A percentile compares a stretch with the other conserved stretches of the same genome.
These are phyloP conservation scores for Henningerozyma blattae DNA, from an alignment of 805 yeast genomes.

Conservation along the genomic window DNA sequence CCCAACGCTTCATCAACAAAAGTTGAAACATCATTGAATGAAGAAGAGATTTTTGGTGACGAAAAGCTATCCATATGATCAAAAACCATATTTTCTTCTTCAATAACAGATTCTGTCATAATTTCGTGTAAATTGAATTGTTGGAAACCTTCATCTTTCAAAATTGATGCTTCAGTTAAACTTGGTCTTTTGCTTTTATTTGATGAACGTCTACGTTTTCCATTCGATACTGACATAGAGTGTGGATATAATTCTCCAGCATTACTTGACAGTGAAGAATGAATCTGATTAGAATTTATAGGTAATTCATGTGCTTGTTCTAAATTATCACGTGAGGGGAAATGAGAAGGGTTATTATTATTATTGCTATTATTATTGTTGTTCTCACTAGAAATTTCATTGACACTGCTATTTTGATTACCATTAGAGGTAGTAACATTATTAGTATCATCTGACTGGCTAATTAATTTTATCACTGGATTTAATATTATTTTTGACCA, in stretches of 20 bases:
- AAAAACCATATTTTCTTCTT: slow-evolving; percentile 6
- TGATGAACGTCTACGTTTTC: slow-evolving; percentile 19
- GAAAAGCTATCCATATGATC: not conserved
- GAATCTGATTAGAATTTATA: too few relatives aligned
- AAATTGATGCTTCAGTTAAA: slow-evolving; percentile 20
- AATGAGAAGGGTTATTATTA: not conserved
- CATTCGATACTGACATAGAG: too few relatives aligned
- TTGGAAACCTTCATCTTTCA: slow-evolving; percentile 24
- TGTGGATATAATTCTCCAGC: too few relatives aligned
- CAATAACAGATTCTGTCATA: slow-evolving; percentile 16
- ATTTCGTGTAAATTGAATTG: slow-evolving; percentile 24
- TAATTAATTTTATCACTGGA: slow-evolving; percentile 4
- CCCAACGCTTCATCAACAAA: not conserved
- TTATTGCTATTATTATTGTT: not conserved
- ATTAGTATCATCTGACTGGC: slow-evolving; percentile 1
- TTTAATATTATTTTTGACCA: slow-evolving; percentile 18
- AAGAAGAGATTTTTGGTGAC: not conserved
- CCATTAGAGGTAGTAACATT: slow-evolving; percentile 1
- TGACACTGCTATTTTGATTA: too few relatives aligned
- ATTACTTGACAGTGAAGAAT: too few relatives aligned
- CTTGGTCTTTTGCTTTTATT: slow-evolving; percentile 19
- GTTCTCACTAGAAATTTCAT: slow-evolving; percentile 1
- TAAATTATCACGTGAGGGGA: too few relatives aligned
- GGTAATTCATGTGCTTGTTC: too few relatives aligned
- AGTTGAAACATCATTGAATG: not conserved